Evolutionary conservation across 2,329 filamentous ascomycete genomes (phyloP), one percentile per base, ranked within the genome.

Genomic region (Mycosphaerelloides madeirae): DNA sequence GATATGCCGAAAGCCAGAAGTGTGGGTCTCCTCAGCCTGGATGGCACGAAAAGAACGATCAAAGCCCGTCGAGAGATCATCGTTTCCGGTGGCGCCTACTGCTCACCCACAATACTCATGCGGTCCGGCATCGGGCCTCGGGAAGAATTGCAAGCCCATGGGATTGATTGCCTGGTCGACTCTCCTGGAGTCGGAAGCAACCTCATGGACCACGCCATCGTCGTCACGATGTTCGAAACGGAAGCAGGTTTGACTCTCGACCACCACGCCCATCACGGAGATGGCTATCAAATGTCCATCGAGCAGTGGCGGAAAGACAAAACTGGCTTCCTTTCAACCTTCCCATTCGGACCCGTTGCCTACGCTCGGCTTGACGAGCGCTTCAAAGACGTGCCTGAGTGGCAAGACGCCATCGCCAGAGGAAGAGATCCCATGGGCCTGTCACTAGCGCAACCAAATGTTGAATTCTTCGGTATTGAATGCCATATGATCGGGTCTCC

Each of bases 391-490:
- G 64, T 69, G 34, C 66, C 78, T 52, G 73, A 75, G 1, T 66
- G 71, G 2, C 52, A 78, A 3, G 82, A 79, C 79, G 68, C 68
- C 2, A 73, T 77, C 18, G 5, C 38, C n/a, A 38, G 64, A 25
- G 59, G 68, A 18, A 74, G 79, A 3, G 81, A 84, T 52, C 78
- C 80, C 0, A 83, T 84, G 80, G 78, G 76, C 13, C 65, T 83
- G 12, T 73, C 73, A 0, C 62, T 67, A 0, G 60, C 62, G 6
- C 80, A 83, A 55, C 78, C 80, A 0, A 78, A 82, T 54, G 60
- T 81, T 38, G 80, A 83, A 53, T 75, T 80, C 61, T 82, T 80
- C 63, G 77, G 70, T 18, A 81, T 78, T 0, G 54, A 0, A 79
- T 82, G 57, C 19, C 42, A 37, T n/a, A 38, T 18, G 6, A 15